Evolutionary conservation across 1,284 basidiomycete species (phyloP).

Genomic region (Cryptococcus wingfieldii): DNA sequence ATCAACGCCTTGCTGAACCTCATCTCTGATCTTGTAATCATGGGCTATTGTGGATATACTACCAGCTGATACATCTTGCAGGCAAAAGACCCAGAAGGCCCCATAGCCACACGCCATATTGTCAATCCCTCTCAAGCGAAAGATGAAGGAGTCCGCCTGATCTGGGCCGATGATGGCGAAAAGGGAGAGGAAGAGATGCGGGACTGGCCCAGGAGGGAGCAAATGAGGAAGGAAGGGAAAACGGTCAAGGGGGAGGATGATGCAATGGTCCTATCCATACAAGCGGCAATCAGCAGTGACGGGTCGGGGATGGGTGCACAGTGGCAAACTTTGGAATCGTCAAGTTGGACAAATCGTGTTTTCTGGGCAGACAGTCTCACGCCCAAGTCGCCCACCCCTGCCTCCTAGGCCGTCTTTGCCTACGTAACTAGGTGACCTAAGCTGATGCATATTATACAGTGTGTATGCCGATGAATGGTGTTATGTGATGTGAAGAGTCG

Average conservation of each 20-base stretch:
- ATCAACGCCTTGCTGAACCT: slow-evolving; percentile 7
- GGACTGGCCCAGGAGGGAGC: slow-evolving; percentile 17
- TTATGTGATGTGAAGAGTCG: not conserved
- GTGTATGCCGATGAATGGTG: no score
- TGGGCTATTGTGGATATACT: not conserved
- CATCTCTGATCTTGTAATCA: slow-evolving; percentile 8
- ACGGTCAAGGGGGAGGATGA: slow-evolving; percentile 2
- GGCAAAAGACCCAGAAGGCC: not conserved
- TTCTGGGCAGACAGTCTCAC: no score
- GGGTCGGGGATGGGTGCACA: not conserved
- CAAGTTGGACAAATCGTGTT: no score
- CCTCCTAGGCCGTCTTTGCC: no score
- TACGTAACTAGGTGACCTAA: no score
- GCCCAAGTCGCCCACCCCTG: no score
- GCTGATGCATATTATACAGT: no score
- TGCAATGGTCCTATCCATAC: not conserved
- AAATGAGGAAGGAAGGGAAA: slow-evolving; percentile 10
- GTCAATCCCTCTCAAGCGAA: slow-evolving; percentile 10
- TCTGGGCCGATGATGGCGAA: slow-evolving; percentile 11
- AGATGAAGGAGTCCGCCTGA: slow-evolving; percentile 17
- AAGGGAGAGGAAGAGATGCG: slow-evolving; percentile 10
- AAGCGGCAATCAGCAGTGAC: not conserved
- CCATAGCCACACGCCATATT: slow-evolving; percentile 15
- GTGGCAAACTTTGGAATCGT: no score
- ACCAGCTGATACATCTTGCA: not conserved